Base-by-base conservation (phyloP, 306 rosid species). In the Rosa chinensis region DNA sequence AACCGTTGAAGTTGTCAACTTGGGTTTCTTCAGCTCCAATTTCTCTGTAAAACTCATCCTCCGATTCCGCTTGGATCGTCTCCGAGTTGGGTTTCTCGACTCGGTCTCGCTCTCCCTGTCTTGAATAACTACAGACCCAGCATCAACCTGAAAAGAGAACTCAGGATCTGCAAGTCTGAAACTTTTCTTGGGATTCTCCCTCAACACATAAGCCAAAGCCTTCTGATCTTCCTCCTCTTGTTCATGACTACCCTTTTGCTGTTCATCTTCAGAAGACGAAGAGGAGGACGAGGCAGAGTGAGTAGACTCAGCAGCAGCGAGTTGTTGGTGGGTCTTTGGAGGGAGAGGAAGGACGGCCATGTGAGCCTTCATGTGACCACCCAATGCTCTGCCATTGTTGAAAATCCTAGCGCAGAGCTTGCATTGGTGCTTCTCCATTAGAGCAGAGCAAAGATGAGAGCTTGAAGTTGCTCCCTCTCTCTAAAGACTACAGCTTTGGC, bases 291-390 rank as follows among this genome's bases (percentile, higher is more conserved):
- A 74, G 14, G 82, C 80, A 4, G 66, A 63, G 71, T 66, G 53
- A 17, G 42, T 20, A 18, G 49, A 67, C 49, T 67, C 72, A 18
- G 72, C 72, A 35, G 49, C 4, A 67, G 17, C 23, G 72, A 79
- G 69, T 23, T 81, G 86, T 7, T 59, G 66, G 62, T 55, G 80
- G 8, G 82, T 76, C 74, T 86, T 88, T 0, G 88, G 91, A 21
- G 96, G 91, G 25, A 89, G 91, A n/a, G 93, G 97, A 10, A 85
- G 87, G 0, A 86, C 70, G 61, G 92, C 79, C 37, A 92, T 79
- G 80, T 94, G 98, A 68, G 91, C 91, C 79, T 94, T 94, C 98
- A 94, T 94, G 88, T 94, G 97, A 45, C 96, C 94, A 80, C 96
- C 97, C 8, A 92, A 80, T 20, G 96, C 96, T 90, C 84, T 89